These are phyloP conservation scores for Syncephalastrum racemosum DNA, from an alignment of 371 early-diverging fungal species.

Conservation along the genomic window DNA sequence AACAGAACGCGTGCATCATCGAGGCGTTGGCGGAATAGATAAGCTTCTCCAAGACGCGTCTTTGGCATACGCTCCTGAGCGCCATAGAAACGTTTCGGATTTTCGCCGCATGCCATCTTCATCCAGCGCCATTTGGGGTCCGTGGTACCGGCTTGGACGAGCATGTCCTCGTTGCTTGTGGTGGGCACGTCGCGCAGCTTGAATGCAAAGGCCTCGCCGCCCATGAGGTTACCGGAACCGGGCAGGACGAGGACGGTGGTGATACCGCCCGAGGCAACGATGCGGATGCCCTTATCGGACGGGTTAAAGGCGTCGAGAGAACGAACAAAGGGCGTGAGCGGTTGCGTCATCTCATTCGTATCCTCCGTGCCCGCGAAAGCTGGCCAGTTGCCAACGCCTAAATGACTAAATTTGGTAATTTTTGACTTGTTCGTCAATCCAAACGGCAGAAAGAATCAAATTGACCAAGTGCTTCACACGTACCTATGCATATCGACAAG, in stretches of 20 bases:
- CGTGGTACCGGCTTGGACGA: constrained; percentile 50
- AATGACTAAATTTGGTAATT: constrained; percentile 36
- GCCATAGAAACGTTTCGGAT: constrained; percentile 40
- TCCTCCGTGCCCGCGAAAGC: constrained; percentile 50
- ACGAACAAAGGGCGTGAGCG: constrained; percentile 58
- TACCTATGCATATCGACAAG: constrained; percentile 78
- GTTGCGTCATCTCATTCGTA: constrained; percentile 65
- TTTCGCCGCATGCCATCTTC: constrained; percentile 85
- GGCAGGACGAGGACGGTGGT: constrained; percentile 74
- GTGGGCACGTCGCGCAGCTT: constrained; percentile 55
- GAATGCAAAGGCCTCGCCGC: constrained; percentile 71
- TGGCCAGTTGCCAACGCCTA: constrained; percentile 69
- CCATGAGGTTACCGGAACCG: constrained; percentile 74
- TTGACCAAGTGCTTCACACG: neutral
- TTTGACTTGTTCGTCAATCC: neutral
- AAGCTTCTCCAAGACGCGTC: constrained; percentile 67
- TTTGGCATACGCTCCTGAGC: constrained; percentile 29
- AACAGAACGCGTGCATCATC: constrained; percentile 55
- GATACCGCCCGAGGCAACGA: constrained; percentile 73
- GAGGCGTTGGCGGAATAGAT: constrained; percentile 65
- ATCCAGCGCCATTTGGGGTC: constrained; percentile 62
- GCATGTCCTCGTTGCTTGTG: constrained; percentile 63
- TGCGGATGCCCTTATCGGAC: constrained; percentile 59
- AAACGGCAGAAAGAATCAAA: neutral
- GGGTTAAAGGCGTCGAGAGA: constrained; percentile 62